These are phyloP conservation scores for Taiwanofungus camphoratus DNA, from an alignment of 1,284 basidiomycete species.

Conservation along the genomic window DNA sequence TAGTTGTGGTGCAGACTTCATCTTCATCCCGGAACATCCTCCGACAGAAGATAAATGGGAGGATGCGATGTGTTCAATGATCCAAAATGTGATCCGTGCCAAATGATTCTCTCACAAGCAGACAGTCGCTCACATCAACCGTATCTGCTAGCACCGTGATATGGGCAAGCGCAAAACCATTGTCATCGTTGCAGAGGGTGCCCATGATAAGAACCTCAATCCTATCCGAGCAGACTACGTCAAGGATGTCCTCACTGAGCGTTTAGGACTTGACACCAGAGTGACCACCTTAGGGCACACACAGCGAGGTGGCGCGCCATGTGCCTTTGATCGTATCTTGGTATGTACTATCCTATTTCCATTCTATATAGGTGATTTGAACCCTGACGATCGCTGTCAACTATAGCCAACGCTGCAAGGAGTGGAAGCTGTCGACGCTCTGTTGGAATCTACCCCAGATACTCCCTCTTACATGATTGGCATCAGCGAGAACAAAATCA, in stretches of 20 bases:
- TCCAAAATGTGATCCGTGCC: slow-evolving; percentile 56
- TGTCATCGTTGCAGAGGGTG: slow-evolving; percentile 97
- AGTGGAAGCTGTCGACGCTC: slow-evolving; percentile 86
- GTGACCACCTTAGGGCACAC: slow-evolving; percentile 99
- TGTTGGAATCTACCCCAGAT: slow-evolving; percentile 85
- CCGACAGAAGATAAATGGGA: slow-evolving; percentile 82
- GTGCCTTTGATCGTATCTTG: slow-evolving; percentile 89
- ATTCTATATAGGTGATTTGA: slow-evolving; percentile 49
- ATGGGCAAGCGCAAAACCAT: slow-evolving; percentile 97
- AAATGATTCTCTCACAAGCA: neutral
- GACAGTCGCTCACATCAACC: neutral
- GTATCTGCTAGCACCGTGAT: slow-evolving; percentile 68
- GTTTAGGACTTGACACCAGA: slow-evolving; percentile 89
- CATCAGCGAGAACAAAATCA: slow-evolving; percentile 93
- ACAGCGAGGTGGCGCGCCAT: slow-evolving; percentile 91
- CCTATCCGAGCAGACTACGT: slow-evolving; percentile 90
- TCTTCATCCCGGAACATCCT: slow-evolving; percentile 95
- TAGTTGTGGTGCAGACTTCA: slow-evolving; percentile 91
- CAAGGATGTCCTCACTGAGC: slow-evolving; percentile 82
- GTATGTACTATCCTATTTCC: slow-evolving; percentile 37
- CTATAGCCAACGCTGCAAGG: slow-evolving; percentile 91
- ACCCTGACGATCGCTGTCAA: slow-evolving; percentile 41
- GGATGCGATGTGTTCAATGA: slow-evolving; percentile 85
- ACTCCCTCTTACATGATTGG: slow-evolving; percentile 99
- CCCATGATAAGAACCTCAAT: slow-evolving; percentile 81